A percentile compares a stretch with the other conserved stretches of the same genome.
Evolutionary conservation across 139 green algal species (phyloP).

Genomic region (Yamagishiella unicocca): DNA sequence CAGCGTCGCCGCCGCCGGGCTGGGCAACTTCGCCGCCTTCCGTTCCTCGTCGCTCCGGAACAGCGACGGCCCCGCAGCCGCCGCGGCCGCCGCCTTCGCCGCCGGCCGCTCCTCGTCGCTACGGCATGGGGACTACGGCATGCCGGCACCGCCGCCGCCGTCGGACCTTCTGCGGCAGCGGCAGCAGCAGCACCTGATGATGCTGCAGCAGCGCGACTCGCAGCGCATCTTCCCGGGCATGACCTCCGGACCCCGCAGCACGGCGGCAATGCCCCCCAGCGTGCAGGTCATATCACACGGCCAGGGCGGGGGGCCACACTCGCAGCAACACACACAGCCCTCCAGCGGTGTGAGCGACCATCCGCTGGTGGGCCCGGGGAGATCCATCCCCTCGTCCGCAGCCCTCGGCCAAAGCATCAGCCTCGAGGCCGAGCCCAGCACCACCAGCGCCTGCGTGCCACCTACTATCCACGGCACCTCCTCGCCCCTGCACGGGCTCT

Average conservation of each 20-base stretch:
- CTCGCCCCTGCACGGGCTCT: too few species aligned
- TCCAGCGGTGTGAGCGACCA: too few species aligned
- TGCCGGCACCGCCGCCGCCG: background rate
- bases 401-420: background rate
- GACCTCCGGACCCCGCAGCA: background rate
- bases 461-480: too few species aligned
- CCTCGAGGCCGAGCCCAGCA: background rate
- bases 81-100: background rate
- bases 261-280: slow-evolving; percentile 15
- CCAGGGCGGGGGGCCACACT: background rate
- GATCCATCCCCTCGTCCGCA: background rate
- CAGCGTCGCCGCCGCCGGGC: background rate
- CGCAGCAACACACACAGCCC: background rate
- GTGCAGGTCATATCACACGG: slow-evolving; percentile 26
- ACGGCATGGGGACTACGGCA: background rate
- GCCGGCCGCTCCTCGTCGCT: slow-evolving; percentile 8
- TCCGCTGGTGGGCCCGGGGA: too few species aligned
- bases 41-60: background rate
- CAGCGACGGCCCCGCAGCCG: background rate
- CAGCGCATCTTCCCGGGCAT: background rate
- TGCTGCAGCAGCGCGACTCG: slow-evolving; percentile 17
- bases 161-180: background rate
- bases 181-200: background rate
- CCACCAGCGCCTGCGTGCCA: background rate
- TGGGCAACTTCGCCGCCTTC: background rate